Conservation (phyloP, 139 green algal species). For the Dunaliella primolecta region DNA sequence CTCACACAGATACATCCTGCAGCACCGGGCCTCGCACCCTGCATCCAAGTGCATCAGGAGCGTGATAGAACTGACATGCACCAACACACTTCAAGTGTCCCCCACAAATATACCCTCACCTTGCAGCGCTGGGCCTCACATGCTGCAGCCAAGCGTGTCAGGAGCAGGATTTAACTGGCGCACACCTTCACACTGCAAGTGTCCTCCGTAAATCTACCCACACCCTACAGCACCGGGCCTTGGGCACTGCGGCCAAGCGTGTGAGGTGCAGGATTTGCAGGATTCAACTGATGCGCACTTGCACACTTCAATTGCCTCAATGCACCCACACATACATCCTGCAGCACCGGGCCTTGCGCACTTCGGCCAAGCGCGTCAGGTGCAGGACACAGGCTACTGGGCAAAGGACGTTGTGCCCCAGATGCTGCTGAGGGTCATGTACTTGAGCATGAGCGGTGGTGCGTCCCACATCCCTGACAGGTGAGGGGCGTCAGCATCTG, state of each 20-base stretch:
- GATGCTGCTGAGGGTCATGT: background rate
- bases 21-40: background rate
- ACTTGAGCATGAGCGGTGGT: background rate
- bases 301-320: too few species aligned
- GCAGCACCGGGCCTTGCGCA: background rate
- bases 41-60: background rate
- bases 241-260: too few species aligned
- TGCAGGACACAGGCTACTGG: background rate
- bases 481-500: background rate
- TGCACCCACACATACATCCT: background rate
- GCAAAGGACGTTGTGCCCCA: background rate
- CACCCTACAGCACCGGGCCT: background rate
- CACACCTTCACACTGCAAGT: too few species aligned
- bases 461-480: constrained; percentile 1
- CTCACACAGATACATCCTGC: constrained; percentile 1
- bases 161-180: too few species aligned
- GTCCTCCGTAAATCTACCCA: too few species aligned
- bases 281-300: too few species aligned
- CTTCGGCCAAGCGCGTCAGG: background rate
- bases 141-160: too few species aligned
- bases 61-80: background rate
- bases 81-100: too few species aligned
- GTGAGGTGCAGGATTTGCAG: too few species aligned
- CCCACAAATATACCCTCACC: too few species aligned
- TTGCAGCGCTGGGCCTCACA: too few species aligned